These are phyloP conservation scores for Solanum chacoense DNA, from an alignment of 305 asterid genomes.

Conservation along the genomic window DNA sequence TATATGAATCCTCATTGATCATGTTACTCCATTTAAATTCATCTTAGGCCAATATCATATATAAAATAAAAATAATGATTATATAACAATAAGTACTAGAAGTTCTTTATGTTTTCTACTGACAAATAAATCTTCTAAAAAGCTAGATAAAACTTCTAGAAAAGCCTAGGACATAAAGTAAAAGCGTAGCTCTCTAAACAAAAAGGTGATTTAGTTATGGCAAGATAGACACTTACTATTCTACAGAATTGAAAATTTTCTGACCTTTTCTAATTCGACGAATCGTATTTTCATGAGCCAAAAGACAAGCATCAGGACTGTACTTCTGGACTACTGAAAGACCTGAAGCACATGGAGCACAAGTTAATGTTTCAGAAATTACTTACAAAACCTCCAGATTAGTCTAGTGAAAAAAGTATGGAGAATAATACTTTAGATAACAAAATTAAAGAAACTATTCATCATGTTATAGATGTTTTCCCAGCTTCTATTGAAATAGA, in stretches of 20 bases:
- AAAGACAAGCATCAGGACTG: conserved; percentile 67
- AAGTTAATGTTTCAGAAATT: background rate
- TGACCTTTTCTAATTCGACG: conserved; percentile 62
- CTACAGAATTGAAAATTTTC: conserved; percentile 1
- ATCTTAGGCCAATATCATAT: background rate
- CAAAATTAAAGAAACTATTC: background rate
- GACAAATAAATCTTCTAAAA: background rate
- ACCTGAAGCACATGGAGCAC: conserved; percentile 31
- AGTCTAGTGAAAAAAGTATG: background rate
- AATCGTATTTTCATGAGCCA: conserved; percentile 74
- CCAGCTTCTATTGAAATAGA: background rate
- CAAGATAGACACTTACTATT: background rate
- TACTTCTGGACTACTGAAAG: conserved; percentile 80
- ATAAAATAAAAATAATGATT: background rate
- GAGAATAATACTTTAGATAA: background rate
- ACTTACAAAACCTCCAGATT: background rate
- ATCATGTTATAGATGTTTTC: background rate
- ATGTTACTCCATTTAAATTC: background rate
- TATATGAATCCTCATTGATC: background rate
- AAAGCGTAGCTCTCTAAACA: background rate
- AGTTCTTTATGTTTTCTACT: background rate
- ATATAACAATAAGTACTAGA: background rate
- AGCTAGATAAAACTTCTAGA: too few species aligned
- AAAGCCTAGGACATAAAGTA: background rate
- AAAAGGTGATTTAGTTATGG: background rate